These are phyloP conservation scores for Melampsora larici-populina DNA, from an alignment of 1,284 basidiomycete genomes.

Conservation along the genomic window DNA sequence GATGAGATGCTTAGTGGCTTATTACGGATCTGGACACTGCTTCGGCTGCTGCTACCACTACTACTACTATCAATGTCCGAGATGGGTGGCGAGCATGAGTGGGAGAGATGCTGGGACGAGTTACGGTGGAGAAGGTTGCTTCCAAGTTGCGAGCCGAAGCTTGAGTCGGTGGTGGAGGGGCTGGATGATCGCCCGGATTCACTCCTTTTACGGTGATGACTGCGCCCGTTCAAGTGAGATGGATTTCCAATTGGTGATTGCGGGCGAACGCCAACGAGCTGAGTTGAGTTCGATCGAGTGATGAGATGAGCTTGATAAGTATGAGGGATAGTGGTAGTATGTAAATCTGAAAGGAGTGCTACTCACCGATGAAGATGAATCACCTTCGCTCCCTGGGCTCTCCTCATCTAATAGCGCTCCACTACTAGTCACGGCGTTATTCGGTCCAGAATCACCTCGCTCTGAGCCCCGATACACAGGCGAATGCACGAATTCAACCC, in stretches of 20 bases:
- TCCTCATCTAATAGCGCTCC: neutral
- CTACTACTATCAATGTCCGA: slow-evolving; percentile 1
- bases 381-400: neutral
- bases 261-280: too few relatives aligned
- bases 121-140: neutral
- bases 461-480: neutral
- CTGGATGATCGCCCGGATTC: neutral
- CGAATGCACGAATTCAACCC: neutral
- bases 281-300: neutral
- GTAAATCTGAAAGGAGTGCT: neutral
- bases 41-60: slow-evolving; percentile 1
- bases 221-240: neutral
- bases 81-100: neutral
- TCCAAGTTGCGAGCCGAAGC: neutral
- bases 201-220: neutral
- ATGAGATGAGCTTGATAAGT: neutral
- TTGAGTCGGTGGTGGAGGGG: neutral
- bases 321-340: neutral
- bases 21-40: neutral
- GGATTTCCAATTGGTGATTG: neutral
- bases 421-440: too few relatives aligned
- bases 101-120: neutral
- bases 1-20: neutral
- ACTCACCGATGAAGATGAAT: neutral
- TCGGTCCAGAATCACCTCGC: neutral